Base-by-base conservation (phyloP, 768 basidiomycete genomes). In the Cyclocybe aegerita region DNA sequence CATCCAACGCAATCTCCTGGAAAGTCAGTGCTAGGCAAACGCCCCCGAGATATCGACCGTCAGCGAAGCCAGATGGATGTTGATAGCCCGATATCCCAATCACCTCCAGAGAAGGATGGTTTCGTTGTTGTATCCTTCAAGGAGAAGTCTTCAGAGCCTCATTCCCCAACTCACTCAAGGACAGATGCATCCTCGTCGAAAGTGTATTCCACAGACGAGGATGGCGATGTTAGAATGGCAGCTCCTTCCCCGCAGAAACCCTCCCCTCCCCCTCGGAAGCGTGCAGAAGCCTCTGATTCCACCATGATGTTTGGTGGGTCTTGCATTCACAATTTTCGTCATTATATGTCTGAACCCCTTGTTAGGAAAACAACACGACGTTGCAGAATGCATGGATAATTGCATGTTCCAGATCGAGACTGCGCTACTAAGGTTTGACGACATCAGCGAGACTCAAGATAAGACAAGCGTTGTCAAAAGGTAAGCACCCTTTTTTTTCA, bases 371-470 rank as follows among this genome's bases (percentile, higher is more conserved):
- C 97, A 99, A 61, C 96, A 99, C 62, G 97, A 99, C 65, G 95
- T 98, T 9, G 88, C 96, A 0, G 97, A 99, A 69, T 98, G 96
- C 70, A 93, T 98, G 88, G 96, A 98, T 69, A 98, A 98, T 61
- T 95, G 95, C 73, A 89, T 99, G 78, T 97, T 97, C 71, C 97
- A 98, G 68, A 93, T 98, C 44, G 97, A 99, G 68, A 88, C 92
- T 4, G 94, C 93, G 1, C 66, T 93, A 41, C 74, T 93, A 35
- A 89, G 89, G 60, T 88, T 93, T 53, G 81, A 81, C 44, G 77
- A 70, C 3, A 60, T 75, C 43, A 67, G 65, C 50, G 80, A 75
- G 34, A 76, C 73, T 54, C 75, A 76, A 35, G 82, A 83, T 48
- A 83, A 82, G 60, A 79, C 78, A 0, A 92, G 92, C 54, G 77